Evolutionary conservation across 2,329 filamentous ascomycete genomes (phyloP).

Genomic region (Drechslera avenae): DNA sequence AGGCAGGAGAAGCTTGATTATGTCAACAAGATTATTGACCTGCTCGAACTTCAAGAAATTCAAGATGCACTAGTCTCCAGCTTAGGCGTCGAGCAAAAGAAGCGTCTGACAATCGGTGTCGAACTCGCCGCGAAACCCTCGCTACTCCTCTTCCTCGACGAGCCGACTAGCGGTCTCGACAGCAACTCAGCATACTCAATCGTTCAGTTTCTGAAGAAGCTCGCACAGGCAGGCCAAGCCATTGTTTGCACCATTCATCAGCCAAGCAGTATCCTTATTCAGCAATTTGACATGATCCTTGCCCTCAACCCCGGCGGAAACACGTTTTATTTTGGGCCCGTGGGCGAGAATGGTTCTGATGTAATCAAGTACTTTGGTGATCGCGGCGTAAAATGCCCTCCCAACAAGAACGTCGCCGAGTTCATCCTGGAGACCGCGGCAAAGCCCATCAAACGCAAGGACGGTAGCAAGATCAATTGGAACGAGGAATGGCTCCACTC

Average conservation of each 20-base stretch:
- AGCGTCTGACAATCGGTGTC: conserved; percentile 74
- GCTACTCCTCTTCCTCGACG: conserved; percentile 72
- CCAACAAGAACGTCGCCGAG: conserved; percentile 68
- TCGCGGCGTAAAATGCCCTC: conserved; percentile 69
- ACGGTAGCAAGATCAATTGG: conserved; percentile 69
- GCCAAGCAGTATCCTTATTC: conserved; percentile 69
- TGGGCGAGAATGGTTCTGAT: conserved; percentile 68
- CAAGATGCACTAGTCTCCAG: conserved; percentile 70
- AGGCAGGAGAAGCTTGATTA: conserved; percentile 67
- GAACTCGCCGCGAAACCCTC: conserved; percentile 67
- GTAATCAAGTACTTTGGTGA: conserved; percentile 72
- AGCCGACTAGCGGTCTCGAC: conserved; percentile 73
- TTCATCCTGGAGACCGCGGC: conserved; percentile 70
- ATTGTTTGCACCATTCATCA: conserved; percentile 78
- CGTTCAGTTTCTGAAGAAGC: conserved; percentile 70
- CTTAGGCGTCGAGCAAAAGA: conserved; percentile 71
- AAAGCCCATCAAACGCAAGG: conserved; percentile 57
- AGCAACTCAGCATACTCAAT: conserved; percentile 72
- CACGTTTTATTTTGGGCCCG: conserved; percentile 74
- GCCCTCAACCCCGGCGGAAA: conserved; percentile 71
- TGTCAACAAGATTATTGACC: conserved; percentile 67
- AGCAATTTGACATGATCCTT: conserved; percentile 76
- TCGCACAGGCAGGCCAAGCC: conserved; percentile 69
- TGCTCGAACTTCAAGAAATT: conserved; percentile 68
- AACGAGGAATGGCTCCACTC: conserved; percentile 75